Evolutionary conservation across 352 stramenopile species (phyloP).

Genomic region (Globisporangium camurandrum): DNA sequence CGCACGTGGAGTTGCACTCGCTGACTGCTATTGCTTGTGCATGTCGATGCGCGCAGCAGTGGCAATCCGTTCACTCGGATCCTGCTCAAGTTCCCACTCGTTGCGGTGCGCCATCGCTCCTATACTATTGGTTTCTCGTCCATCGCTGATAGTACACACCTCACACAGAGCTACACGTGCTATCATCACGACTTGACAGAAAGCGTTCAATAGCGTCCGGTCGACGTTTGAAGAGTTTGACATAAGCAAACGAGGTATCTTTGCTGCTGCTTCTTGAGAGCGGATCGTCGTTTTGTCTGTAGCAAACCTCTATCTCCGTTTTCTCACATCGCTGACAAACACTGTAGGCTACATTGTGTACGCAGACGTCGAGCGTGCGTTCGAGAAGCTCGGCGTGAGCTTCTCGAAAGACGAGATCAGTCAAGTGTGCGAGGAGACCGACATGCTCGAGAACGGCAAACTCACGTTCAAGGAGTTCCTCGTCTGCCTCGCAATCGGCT

Average conservation of each 20-base stretch:
- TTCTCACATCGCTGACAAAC: too few species aligned
- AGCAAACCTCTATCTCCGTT: too few species aligned
- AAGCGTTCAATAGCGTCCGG: constrained; percentile 75
- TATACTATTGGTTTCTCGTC: background rate
- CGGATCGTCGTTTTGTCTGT: background rate
- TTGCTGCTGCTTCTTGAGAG: too few species aligned
- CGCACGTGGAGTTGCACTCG: too few species aligned
- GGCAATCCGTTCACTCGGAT: constrained; percentile 74
- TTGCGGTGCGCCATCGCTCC: constrained; percentile 21
- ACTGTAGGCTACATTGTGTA: constrained; percentile 61
- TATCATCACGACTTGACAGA: constrained; percentile 10
- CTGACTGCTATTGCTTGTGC: background rate
- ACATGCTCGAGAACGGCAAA: constrained; percentile 73
- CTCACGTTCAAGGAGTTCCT: constrained; percentile 88
- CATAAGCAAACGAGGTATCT: constrained; percentile 41
- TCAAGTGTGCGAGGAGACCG: constrained; percentile 75
- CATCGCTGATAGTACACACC: background rate
- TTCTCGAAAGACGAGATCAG: constrained; percentile 67
- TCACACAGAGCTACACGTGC: background rate
- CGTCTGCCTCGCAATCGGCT: constrained; percentile 79
- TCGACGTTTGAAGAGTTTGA: constrained; percentile 63
- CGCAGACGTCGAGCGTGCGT: constrained; percentile 55
- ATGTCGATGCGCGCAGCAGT: constrained; percentile 1
- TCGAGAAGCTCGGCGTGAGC: constrained; percentile 67
- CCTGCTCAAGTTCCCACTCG: constrained; percentile 68